Base-by-base conservation (phyloP, 257 asterid species). In the Primulina huaijiensis region DNA sequence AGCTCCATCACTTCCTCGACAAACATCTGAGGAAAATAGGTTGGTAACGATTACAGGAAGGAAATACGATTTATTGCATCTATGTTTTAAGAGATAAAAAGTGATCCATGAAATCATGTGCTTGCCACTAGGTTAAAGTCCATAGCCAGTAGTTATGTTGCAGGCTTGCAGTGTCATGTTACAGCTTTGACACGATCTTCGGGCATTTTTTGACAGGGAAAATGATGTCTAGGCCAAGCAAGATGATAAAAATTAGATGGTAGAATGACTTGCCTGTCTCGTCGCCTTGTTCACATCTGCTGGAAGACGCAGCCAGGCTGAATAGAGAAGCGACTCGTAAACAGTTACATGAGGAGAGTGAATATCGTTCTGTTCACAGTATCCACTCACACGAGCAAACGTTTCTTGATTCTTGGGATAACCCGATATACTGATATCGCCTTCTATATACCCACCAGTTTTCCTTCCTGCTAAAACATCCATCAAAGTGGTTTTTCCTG, bases 1-100 rank as follows among this genome's bases (percentile, higher is more conserved):
- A 87, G 74, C 74, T 85, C 90, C 90, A 87, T 87, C 79, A 87
- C 94, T 79, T 87, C 90, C 72, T 85, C 88, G 29, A 87, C 94
- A 71, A 85, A 87, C 94, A 87, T 83, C 94, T 87, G 82, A 50
- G 66, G 33, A 23, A 34, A 59, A 19, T n/a, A 9, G 31, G 60
- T 9, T 37, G 52, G 50, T 33, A 31, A 17, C 20, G 60, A 62
- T 6, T 11, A 40, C 55, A 46, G 5, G 19, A 14, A 46, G 19
- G 55, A 3, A 10, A 4, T 12, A 4, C 19, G 2, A 14, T 46
- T 43, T 46, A 46, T 40, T 40, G 17, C 52, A 40, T 40, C 52
- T 40, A 9, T 11, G 52, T 1, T 40, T 40, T 40, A 40, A 40
- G 52, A 9, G 17, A 40, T 10, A 40, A 40, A 27, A 40, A 40